Percentiles rank a stretch among this genome's conserved stretches.
These are phyloP conservation scores for Cercophora sp. DNA, from an alignment of 495 filamentous ascomycete genomes.

Conservation along the genomic window DNA sequence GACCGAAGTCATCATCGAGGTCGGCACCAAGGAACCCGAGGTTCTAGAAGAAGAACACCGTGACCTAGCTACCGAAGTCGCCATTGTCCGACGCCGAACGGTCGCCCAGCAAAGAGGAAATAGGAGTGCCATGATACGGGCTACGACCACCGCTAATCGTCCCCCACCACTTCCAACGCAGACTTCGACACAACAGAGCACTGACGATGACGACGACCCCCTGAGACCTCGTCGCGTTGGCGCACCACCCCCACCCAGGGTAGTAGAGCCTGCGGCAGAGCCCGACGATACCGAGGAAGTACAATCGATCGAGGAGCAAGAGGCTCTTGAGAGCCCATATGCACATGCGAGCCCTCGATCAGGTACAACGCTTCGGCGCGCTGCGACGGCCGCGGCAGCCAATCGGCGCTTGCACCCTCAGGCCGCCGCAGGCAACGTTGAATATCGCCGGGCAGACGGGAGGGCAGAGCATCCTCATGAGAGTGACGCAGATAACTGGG, in stretches of 20 bases:
- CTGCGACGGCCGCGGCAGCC: constrained; percentile 72
- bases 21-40: constrained; percentile 67
- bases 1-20: constrained; percentile 63
- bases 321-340: constrained; percentile 65
- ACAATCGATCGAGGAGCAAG: constrained; percentile 49
- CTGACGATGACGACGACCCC: constrained; percentile 38
- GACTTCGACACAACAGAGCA: constrained; percentile 15
- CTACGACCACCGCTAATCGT: constrained; percentile 26
- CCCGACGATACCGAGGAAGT: constrained; percentile 27
- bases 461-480: constrained; percentile 73
- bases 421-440: constrained; percentile 33
- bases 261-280: constrained; percentile 15
- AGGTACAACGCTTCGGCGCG: constrained; percentile 67
- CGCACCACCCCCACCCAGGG: constrained; percentile 13
- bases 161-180: constrained; percentile 23
- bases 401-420: constrained; percentile 59
- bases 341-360: constrained; percentile 76
- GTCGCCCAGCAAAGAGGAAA: constrained; percentile 52
- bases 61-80: constrained; percentile 77
- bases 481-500: constrained; percentile 90
- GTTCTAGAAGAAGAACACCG: constrained; percentile 68
- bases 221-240: constrained; percentile 38
- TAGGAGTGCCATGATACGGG: constrained; percentile 34
- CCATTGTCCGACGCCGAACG: constrained; percentile 72
- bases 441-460: constrained; percentile 59